Percentiles rank a stretch among this genome's conserved stretches.
Evolutionary conservation across 148 eudicot species (phyloP).

Genomic region (Limonium bicolor): DNA sequence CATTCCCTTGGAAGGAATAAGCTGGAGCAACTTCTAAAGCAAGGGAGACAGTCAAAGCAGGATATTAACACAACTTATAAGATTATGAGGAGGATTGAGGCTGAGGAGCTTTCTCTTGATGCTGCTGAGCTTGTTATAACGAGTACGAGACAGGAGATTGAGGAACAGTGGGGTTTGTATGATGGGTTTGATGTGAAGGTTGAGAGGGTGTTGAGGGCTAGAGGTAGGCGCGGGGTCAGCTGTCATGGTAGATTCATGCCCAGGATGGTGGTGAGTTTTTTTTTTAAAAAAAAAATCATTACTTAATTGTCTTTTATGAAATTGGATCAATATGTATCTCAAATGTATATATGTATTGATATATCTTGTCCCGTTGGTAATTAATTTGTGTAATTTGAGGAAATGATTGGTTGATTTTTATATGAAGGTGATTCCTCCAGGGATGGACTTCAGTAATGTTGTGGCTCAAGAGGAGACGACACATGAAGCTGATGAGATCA

Average conservation of each 20-base stretch:
- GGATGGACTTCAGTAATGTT: constrained; percentile 75
- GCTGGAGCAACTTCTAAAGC: constrained; percentile 63
- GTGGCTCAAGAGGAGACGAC: constrained; percentile 45
- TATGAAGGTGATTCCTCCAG: constrained; percentile 65
- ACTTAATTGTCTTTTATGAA: neutral
- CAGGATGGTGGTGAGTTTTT: constrained; percentile 67
- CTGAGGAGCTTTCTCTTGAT: constrained; percentile 69
- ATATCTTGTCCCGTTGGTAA: no score
- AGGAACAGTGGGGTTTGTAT: constrained; percentile 69
- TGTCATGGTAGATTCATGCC: constrained; percentile 79
- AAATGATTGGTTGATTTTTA: neutral
- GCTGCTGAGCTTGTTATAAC: constrained; percentile 70
- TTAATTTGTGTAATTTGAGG: no score
- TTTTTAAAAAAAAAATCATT: neutral
- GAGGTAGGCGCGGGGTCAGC: constrained; percentile 52
- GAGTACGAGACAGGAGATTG: constrained; percentile 72
- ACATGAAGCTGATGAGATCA: constrained; percentile 39
- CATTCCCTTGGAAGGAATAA: constrained; percentile 77
- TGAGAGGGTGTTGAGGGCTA: constrained; percentile 58
- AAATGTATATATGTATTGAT: no score
- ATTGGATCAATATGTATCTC: no score
- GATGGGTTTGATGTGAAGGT: constrained; percentile 80
- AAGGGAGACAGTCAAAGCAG: constrained; percentile 71
- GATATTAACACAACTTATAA: constrained; percentile 64
- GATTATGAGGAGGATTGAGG: constrained; percentile 76